Conservation (phyloP, 2,329 filamentous ascomycete species). For the Aureobasidium melanogenum region DNA sequence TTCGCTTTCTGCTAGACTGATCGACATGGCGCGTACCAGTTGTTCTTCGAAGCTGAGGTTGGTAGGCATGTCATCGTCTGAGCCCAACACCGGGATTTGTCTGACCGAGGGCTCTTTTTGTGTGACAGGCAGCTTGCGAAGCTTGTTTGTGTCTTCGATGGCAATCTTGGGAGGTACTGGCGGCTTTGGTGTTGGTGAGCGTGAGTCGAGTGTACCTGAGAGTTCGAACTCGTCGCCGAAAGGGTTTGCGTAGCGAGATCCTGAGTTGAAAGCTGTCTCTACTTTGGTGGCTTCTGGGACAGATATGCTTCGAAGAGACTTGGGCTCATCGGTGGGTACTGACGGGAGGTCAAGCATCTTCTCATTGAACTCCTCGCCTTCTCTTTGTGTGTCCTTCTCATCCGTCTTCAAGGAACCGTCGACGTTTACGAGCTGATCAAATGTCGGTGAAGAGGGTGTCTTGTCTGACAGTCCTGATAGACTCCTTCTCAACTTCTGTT, state of each 20-base stretch:
- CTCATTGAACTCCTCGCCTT: background rate
- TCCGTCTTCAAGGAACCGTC: conserved; percentile 29
- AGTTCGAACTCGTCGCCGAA: conserved; percentile 36
- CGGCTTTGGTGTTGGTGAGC: conserved; percentile 29
- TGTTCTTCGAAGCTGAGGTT: conserved; percentile 28
- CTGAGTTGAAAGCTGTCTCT: conserved; percentile 28
- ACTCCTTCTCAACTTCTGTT: conserved; percentile 15
- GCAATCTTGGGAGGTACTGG: conserved; percentile 37
- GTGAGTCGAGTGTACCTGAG: conserved; percentile 22
- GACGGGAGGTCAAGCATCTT: conserved; percentile 5
- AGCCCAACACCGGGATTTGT: background rate
- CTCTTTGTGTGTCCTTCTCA: background rate
- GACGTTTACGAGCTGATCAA: conserved; percentile 32
- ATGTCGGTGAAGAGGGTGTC: conserved; percentile 20
- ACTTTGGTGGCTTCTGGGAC: background rate
- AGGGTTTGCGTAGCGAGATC: conserved; percentile 34
- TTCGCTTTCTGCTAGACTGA: conserved; percentile 26
- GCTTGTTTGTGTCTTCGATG: conserved; percentile 18
- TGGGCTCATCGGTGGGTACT: conserved; percentile 14
- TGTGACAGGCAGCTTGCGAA: conserved; percentile 1
- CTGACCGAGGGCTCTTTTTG: background rate
- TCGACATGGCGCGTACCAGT: conserved; percentile 27
- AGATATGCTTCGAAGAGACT: background rate
- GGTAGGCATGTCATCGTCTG: conserved; percentile 9
- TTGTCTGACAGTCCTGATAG: conserved; percentile 5